Evolutionary conservation across 2,329 filamentous ascomycete species (phyloP).

Genomic region (Nemania sp.): DNA sequence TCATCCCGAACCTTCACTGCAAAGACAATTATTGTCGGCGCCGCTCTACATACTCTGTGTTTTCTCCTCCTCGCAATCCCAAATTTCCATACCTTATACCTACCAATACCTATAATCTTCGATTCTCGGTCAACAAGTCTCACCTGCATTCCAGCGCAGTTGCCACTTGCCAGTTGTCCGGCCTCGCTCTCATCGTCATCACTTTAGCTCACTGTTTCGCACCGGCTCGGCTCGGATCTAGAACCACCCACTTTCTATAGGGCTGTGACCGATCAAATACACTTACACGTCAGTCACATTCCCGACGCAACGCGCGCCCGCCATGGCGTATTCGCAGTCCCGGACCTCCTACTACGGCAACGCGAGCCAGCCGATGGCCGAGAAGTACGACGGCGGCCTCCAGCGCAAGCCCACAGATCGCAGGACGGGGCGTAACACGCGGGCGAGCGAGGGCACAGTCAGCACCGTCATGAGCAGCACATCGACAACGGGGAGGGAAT

Average conservation of each 20-base stretch:
- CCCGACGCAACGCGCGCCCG: constrained; percentile 23
- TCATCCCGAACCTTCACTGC: not conserved
- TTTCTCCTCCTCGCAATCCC: constrained; percentile 13
- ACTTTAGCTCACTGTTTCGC: constrained; percentile 20
- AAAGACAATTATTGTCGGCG: not conserved
- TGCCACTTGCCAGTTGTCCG: not conserved
- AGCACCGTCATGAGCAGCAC: constrained; percentile 81
- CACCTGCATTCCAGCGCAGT: constrained; percentile 36
- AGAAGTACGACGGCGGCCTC: constrained; percentile 48
- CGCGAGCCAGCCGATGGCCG: constrained; percentile 40
- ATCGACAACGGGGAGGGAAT: constrained; percentile 75
- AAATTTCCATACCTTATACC: constrained; percentile 2
- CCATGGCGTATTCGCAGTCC: constrained; percentile 58
- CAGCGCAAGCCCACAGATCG: constrained; percentile 46
- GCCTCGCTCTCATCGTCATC: not conserved
- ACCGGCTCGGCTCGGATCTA: constrained; percentile 24
- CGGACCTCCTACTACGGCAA: constrained; percentile 57
- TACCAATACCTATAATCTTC: not conserved
- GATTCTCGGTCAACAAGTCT: constrained; percentile 29
- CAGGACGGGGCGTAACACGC: constrained; percentile 56
- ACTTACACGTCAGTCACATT: constrained; percentile 9
- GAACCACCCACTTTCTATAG: constrained; percentile 15
- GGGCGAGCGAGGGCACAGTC: constrained; percentile 87
- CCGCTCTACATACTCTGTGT: constrained; percentile 1
- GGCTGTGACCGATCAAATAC: constrained; percentile 16